phyloP scores from a whole-genome alignment of 805 yeast genomes.

The Kockiozyma suomiensis region DNA sequence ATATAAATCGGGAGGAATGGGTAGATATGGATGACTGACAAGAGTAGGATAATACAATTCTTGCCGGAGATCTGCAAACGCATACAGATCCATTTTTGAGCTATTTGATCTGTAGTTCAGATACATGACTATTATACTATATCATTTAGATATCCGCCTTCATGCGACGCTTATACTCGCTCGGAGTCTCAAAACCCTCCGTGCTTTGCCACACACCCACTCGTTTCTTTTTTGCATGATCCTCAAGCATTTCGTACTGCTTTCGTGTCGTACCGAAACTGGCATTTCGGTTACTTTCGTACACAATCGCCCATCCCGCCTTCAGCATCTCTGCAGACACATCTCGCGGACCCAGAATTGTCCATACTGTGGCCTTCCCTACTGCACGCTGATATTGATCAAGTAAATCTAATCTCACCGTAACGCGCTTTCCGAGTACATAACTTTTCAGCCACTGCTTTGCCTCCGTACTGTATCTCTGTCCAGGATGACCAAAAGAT shows the following conservation, averaged over 20 bases:
- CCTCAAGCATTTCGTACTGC: conserved; percentile 9
- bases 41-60: no score
- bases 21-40: background rate
- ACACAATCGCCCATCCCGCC: conserved; percentile 81
- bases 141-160: background rate
- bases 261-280: conserved; percentile 58
- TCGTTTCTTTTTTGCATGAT: conserved; percentile 9
- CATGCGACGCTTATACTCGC: conserved; percentile 23
- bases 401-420: conserved; percentile 73
- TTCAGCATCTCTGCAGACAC: conserved; percentile 86
- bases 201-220: conserved; percentile 29
- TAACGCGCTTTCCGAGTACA: conserved; percentile 66
- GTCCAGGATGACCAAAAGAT: conserved; percentile 93
- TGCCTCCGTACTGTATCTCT: conserved; percentile 84
- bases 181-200: conserved; percentile 18
- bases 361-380: conserved; percentile 58
- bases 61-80: no score
- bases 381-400: conserved; percentile 93
- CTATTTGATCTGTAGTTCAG: background rate
- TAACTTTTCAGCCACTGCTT: conserved; percentile 70
- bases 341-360: conserved; percentile 71
- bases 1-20: background rate
- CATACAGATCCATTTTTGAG: no score
- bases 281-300: conserved; percentile 78
- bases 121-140: no score